Evolutionary conservation across 2,329 filamentous ascomycete species (phyloP).

Genomic region (Aspergillus carbonarius): DNA sequence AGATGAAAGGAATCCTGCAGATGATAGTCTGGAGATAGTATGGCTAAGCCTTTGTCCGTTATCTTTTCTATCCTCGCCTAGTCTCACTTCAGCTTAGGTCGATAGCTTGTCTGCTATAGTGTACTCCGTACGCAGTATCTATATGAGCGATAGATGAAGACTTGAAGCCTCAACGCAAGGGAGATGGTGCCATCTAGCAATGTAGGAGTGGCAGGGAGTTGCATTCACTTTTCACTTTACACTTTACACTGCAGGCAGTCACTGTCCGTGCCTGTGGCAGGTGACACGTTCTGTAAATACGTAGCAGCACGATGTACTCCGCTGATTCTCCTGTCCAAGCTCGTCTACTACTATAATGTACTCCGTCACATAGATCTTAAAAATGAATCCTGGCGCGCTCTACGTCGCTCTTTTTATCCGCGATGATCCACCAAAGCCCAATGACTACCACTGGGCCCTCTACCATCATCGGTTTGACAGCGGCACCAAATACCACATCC

Average conservation of each 20-base stretch:
- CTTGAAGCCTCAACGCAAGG: background rate
- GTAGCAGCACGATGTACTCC: background rate
- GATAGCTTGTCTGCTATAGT: too few species aligned
- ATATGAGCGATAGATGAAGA: background rate
- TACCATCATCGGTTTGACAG: conserved; percentile 23
- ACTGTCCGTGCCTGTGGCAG: background rate
- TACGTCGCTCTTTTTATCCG: conserved; percentile 28
- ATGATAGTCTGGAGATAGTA: background rate
- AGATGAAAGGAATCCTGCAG: background rate
- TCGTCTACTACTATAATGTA: background rate
- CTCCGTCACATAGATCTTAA: background rate
- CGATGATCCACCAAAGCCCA: conserved; percentile 22
- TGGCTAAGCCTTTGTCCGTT: background rate
- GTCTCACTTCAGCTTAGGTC: too few species aligned
- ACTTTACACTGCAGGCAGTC: background rate
- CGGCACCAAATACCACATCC: conserved; percentile 27
- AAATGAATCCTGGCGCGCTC: conserved; percentile 12
- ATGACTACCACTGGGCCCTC: conserved; percentile 33
- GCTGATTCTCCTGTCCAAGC: background rate
- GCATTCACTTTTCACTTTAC: background rate
- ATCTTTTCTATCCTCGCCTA: background rate
- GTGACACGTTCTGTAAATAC: background rate
- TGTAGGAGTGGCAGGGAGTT: background rate
- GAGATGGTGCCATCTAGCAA: background rate
- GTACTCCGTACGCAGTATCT: too few species aligned